A percentile compares a stretch with the other conserved stretches of the same genome.
These are phyloP conservation scores for Rhizoclosmatium globosum DNA, from an alignment of 192 early-diverging fungal species.

Conservation along the genomic window DNA sequence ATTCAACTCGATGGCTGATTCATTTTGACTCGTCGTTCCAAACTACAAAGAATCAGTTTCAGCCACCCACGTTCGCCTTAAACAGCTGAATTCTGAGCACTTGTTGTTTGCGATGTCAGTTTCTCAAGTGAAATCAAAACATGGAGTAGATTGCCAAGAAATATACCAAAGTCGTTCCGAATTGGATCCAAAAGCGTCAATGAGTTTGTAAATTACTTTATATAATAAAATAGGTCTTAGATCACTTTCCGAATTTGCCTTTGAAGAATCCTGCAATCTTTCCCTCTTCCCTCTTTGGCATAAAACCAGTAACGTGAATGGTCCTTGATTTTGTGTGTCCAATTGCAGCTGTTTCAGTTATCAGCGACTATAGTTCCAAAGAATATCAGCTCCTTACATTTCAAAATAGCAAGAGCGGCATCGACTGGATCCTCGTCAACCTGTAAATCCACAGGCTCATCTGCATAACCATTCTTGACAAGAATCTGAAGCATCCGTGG, in stretches of 20 bases:
- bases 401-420: constrained; percentile 54
- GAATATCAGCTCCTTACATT: constrained; percentile 47
- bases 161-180: too few relatives aligned
- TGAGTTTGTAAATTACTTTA: too few relatives aligned
- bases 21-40: too few relatives aligned
- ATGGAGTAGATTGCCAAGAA: too few relatives aligned
- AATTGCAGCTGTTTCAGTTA: constrained; percentile 38
- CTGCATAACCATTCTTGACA: constrained; percentile 50
- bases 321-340: constrained; percentile 41
- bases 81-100: too few relatives aligned
- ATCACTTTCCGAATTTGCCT: not conserved
- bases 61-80: too few relatives aligned
- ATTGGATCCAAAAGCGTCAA: too few relatives aligned
- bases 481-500: constrained; percentile 54
- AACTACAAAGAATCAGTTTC: too few relatives aligned
- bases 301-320: constrained; percentile 51
- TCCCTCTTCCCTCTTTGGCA: constrained; percentile 54
- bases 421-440: constrained; percentile 59
- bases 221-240: too few relatives aligned
- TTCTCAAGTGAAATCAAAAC: too few relatives aligned
- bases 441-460: constrained; percentile 48
- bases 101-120: too few relatives aligned
- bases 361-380: not conserved
- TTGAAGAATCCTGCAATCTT: constrained; percentile 55
- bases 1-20: too few relatives aligned